phyloP scores from a whole-genome alignment of 345 rosid species.

The Dipteronia sinensis region DNA sequence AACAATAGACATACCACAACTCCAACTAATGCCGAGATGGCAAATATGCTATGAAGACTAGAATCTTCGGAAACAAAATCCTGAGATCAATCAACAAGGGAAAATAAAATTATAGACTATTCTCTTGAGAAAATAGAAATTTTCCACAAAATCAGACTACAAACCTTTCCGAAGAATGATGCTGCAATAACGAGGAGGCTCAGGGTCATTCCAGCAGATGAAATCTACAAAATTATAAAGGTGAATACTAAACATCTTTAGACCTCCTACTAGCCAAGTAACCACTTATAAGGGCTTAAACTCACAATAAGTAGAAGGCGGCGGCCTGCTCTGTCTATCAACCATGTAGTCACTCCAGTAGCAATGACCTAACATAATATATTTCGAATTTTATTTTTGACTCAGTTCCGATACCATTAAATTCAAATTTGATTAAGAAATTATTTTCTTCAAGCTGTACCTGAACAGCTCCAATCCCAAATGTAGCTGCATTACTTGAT shows the following conservation, averaged over 20 bases:
- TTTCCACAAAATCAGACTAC: not conserved
- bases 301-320: constrained; percentile 86
- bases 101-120: not conserved
- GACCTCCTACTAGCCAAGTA: not conserved
- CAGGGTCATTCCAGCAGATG: constrained; percentile 76
- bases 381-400: not conserved
- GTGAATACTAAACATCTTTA: constrained; percentile 1
- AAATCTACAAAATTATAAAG: constrained; percentile 47
- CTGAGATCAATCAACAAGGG: constrained; percentile 39
- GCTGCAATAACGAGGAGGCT: constrained; percentile 80
- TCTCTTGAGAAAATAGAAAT: constrained; percentile 1
- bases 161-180: constrained; percentile 70
- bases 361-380: constrained; percentile 57
- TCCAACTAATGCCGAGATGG: constrained; percentile 81
- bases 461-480: constrained; percentile 89
- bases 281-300: constrained; percentile 17
- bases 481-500: constrained; percentile 78
- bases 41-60: constrained; percentile 49
- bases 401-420: not conserved
- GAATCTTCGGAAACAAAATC: constrained; percentile 56
- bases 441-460: constrained; percentile 37
- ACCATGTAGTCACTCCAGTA: constrained; percentile 86
- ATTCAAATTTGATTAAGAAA: constrained; percentile 2
- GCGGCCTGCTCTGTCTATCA: constrained; percentile 85
- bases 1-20: constrained; percentile 69